Evolutionary conservation across 331 rosid genomes (phyloP).

Genomic region (Quercus tomentella): DNA sequence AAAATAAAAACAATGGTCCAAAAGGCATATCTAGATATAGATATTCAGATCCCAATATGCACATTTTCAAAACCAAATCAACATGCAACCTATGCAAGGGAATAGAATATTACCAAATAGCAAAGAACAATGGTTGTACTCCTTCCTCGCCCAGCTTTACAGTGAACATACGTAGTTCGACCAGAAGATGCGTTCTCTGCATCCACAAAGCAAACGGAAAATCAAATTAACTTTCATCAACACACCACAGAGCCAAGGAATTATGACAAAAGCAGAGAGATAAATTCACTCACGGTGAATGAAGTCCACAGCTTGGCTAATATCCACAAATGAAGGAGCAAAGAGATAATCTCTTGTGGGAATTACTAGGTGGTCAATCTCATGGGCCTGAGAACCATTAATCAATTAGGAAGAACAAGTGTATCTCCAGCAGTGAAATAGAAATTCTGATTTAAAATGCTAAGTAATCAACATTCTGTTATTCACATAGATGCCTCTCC

Average conservation of each 20-base stretch:
- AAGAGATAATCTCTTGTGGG: slow-evolving; percentile 97
- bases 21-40: not conserved
- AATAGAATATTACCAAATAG: slow-evolving; percentile 63
- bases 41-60: slow-evolving; percentile 6
- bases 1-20: not conserved
- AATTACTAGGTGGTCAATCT: slow-evolving; percentile 86
- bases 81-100: not conserved
- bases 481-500: not conserved
- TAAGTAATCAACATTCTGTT: not conserved
- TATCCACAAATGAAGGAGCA: slow-evolving; percentile 82
- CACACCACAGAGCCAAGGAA: not conserved
- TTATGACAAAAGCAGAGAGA: not conserved
- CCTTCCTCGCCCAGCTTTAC: slow-evolving; percentile 98
- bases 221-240: not conserved
- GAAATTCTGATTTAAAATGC: not conserved
- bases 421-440: not conserved
- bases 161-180: slow-evolving; percentile 84
- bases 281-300: slow-evolving; percentile 61
- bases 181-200: slow-evolving; percentile 65
- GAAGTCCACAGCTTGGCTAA: slow-evolving; percentile 83
- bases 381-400: slow-evolving; percentile 63
- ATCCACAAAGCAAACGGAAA: slow-evolving; percentile 10
- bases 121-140: slow-evolving; percentile 96
- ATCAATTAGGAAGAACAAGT: slow-evolving; percentile 6
- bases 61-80: not conserved